Evolutionary conservation across 2,329 filamentous ascomycete species (phyloP).

Genomic region (Ascochyta lentis): DNA sequence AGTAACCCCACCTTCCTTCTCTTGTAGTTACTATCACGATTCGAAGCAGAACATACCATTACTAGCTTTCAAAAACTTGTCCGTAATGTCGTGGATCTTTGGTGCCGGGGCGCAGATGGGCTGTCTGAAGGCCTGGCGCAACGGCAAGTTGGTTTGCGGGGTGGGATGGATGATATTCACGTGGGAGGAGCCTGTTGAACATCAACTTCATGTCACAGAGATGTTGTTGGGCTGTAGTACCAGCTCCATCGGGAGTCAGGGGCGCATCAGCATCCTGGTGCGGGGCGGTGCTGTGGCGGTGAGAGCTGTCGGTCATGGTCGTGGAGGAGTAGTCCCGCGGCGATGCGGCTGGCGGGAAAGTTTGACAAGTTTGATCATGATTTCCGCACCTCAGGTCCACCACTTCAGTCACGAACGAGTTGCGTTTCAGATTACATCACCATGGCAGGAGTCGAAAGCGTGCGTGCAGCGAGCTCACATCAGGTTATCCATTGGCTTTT

Average conservation of each 20-base stretch:
- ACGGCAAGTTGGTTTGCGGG: slow-evolving; percentile 32
- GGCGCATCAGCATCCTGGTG: slow-evolving; percentile 16
- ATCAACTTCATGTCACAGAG: neutral
- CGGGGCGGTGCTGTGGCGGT: slow-evolving; percentile 34
- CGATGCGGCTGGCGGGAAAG: slow-evolving; percentile 35
- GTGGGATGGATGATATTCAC: slow-evolving; percentile 13
- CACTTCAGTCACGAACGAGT: neutral
- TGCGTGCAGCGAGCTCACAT: slow-evolving; percentile 27
- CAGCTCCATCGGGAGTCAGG: slow-evolving; percentile 23
- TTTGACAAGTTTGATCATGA: slow-evolving; percentile 15
- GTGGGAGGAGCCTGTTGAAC: slow-evolving; percentile 22
- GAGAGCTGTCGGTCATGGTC: slow-evolving; percentile 42
- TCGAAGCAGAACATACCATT: slow-evolving; percentile 51
- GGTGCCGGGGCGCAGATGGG: slow-evolving; percentile 36
- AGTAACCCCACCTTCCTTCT: slow-evolving; percentile 26
- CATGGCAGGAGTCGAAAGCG: slow-evolving; percentile 1
- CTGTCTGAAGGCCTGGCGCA: slow-evolving; percentile 39
- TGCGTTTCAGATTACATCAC: slow-evolving; percentile 17
- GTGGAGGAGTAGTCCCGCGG: slow-evolving; percentile 39
- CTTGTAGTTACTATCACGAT: neutral
- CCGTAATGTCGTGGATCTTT: slow-evolving; percentile 61
- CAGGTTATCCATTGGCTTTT: slow-evolving; percentile 40
- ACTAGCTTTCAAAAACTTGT: slow-evolving; percentile 60
- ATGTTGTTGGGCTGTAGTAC: slow-evolving; percentile 9
- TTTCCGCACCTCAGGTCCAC: neutral